These are phyloP conservation scores for Apium graveolens DNA, from an alignment of 129 eudicot genomes.

Conservation along the genomic window DNA sequence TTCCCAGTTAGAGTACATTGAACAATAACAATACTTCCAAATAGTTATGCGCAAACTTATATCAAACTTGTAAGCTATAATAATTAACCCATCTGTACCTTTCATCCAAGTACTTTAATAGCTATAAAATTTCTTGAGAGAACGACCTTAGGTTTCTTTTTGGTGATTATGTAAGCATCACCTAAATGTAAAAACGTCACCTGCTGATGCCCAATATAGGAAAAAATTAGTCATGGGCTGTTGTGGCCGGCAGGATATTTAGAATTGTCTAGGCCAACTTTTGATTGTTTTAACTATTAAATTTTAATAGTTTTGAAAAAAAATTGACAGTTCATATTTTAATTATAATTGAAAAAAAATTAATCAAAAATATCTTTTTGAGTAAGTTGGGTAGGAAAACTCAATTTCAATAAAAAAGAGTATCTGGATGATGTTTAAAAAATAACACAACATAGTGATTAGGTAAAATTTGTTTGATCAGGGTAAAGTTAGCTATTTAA, in stretches of 20 bases:
- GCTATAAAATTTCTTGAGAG: neutral
- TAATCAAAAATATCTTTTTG: too few relatives aligned
- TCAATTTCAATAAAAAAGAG: too few relatives aligned
- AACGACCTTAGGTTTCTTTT: neutral
- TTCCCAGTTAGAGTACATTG: neutral
- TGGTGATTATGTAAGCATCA: neutral
- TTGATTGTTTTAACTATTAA: too few relatives aligned
- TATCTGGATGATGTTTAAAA: too few relatives aligned
- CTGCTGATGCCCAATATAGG: neutral
- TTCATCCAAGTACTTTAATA: neutral
- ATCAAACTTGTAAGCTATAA: neutral
- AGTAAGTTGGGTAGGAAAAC: too few relatives aligned
- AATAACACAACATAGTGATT: too few relatives aligned
- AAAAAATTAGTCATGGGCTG: neutral
- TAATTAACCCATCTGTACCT: neutral
- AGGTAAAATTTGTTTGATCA: too few relatives aligned
- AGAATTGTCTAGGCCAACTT: too few relatives aligned
- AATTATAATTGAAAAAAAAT: too few relatives aligned
- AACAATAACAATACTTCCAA: neutral
- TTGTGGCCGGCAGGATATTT: neutral
- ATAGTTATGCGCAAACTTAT: neutral
- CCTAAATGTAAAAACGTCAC: neutral
- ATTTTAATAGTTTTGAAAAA: too few relatives aligned
- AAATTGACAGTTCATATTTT: too few relatives aligned
- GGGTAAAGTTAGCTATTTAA: too few relatives aligned